phyloP scores from a whole-genome alignment of 306 rosid genomes.

The Phaseolus lunatus region DNA sequence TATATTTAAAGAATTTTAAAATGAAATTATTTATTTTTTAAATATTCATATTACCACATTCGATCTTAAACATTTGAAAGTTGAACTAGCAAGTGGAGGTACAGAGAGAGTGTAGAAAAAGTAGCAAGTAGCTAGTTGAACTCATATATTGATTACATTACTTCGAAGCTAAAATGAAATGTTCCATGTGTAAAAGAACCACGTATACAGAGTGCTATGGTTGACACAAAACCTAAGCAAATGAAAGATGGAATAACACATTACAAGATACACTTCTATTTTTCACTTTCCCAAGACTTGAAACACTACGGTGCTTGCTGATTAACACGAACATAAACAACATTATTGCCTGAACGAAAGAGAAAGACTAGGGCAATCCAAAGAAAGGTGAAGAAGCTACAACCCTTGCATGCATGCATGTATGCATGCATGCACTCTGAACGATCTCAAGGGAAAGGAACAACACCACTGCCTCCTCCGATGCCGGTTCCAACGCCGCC shows the following conservation, averaged over 20 bases:
- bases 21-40: not conserved
- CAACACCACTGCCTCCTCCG: constrained; percentile 50
- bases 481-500: constrained; percentile 46
- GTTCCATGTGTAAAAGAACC: not conserved
- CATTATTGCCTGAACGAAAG: constrained; percentile 29
- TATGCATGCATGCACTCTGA: not conserved
- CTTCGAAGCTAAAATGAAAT: not conserved
- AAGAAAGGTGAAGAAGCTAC: not conserved
- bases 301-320: constrained; percentile 23
- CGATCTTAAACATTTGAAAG: not conserved
- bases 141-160: constrained; percentile 25
- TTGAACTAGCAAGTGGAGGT: not conserved
- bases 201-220: constrained; percentile 27
- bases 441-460: constrained; percentile 61
- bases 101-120: not conserved
- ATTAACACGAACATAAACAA: not conserved
- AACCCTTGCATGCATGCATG: not conserved
- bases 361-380: not conserved
- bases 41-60: not conserved
- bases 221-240: constrained; percentile 24
- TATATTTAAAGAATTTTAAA: too few relatives aligned
- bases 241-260: constrained; percentile 9
- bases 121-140: not conserved
- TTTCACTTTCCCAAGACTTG: not conserved
- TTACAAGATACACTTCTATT: not conserved